Percentiles rank a stretch among this genome's conserved stretches.
Evolutionary conservation across 2,329 filamentous ascomycete genomes (phyloP).

Genomic region (Blastomyces gilchristii): DNA sequence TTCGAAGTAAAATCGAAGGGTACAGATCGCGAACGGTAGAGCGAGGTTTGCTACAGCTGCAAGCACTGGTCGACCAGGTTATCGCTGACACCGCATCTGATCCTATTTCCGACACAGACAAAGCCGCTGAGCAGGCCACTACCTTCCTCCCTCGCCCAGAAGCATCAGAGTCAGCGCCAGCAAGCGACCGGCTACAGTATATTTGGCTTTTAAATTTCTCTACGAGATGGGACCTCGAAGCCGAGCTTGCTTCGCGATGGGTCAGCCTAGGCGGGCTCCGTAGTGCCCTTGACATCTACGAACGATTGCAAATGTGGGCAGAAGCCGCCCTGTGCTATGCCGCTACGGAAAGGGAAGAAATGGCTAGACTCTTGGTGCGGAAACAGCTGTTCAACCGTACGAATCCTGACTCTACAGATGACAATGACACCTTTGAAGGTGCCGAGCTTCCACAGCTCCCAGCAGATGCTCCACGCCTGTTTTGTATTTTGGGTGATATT

Average conservation of each 20-base stretch:
- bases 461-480: slow-evolving; percentile 72
- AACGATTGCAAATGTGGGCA: slow-evolving; percentile 84
- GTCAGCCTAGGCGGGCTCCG: slow-evolving; percentile 74
- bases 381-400: slow-evolving; percentile 67
- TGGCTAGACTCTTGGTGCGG: slow-evolving; percentile 65
- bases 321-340: slow-evolving; percentile 88
- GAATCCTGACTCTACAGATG: slow-evolving; percentile 38
- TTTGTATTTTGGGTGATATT: slow-evolving; percentile 88
- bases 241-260: slow-evolving; percentile 90
- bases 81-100: slow-evolving; percentile 64
- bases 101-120: slow-evolving; percentile 21
- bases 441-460: slow-evolving; percentile 60
- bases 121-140: slow-evolving; percentile 45
- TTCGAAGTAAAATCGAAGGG: slow-evolving; percentile 80
- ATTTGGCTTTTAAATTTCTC: slow-evolving; percentile 76
- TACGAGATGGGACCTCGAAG: slow-evolving; percentile 85
- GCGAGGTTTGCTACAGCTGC: slow-evolving; percentile 79
- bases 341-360: slow-evolving; percentile 66
- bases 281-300: slow-evolving; percentile 91
- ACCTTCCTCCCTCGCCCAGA: slow-evolving; percentile 74
- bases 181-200: slow-evolving; percentile 63
- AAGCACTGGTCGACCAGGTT: slow-evolving; percentile 90
- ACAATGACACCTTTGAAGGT: slow-evolving; percentile 53
- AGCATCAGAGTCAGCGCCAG: slow-evolving; percentile 63
- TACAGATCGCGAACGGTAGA: slow-evolving; percentile 82